Conservation (phyloP, 2,329 filamentous ascomycete species). For the Tolypocladium paradoxum region DNA sequence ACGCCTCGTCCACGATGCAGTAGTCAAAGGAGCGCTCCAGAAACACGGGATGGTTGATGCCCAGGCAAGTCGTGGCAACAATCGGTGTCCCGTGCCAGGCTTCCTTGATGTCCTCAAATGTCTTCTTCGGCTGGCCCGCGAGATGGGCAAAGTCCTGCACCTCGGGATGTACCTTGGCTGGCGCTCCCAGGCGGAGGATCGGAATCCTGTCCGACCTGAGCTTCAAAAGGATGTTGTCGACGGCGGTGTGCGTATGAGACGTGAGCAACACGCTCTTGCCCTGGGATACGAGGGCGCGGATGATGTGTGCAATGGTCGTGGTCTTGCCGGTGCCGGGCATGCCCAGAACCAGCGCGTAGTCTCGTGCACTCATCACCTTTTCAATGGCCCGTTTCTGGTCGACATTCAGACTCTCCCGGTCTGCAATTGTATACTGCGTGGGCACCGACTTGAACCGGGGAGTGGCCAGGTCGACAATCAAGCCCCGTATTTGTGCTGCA, state of each 20-base stretch:
- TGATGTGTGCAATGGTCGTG: conserved; percentile 95
- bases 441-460: conserved; percentile 62
- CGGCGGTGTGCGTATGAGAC: conserved; percentile 93
- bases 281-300: conserved; percentile 75
- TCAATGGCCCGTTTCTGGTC: conserved; percentile 81
- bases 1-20: conserved; percentile 96
- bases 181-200: conserved; percentile 74
- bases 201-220: conserved; percentile 67
- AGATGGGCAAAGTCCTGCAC: conserved; percentile 78
- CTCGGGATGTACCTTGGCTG: conserved; percentile 77
- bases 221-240: conserved; percentile 96
- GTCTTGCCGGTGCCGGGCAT: conserved; percentile 99
- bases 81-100: conserved; percentile 80
- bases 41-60: conserved; percentile 83
- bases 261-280: conserved; percentile 89
- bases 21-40: conserved; percentile 88
- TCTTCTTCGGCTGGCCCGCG: conserved; percentile 60
- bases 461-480: conserved; percentile 67
- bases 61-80: conserved; percentile 89
- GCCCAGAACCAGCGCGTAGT: conserved; percentile 93
- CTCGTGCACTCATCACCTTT: conserved; percentile 90
- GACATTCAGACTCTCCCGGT: conserved; percentile 62
- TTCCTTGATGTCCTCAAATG: conserved; percentile 72
- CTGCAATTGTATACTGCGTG: conserved; percentile 52
- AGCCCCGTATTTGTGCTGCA: conserved; percentile 59